Percentiles rank a stretch among this genome's conserved stretches.
Evolutionary conservation across 495 filamentous ascomycete genomes (phyloP).

Genomic region (Hypoxylon fragiforme): DNA sequence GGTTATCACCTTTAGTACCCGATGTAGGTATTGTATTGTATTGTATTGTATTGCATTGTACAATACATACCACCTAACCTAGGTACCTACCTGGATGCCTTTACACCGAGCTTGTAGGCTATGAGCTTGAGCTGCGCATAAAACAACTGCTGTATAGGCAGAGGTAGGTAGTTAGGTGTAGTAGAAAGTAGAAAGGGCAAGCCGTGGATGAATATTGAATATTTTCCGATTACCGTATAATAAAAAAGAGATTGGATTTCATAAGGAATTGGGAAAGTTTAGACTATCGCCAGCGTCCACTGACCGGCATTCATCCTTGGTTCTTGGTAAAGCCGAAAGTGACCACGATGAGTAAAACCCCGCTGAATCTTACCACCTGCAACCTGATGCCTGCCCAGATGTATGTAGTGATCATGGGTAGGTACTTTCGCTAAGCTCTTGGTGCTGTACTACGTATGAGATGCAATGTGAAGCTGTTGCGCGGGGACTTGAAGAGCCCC

Average conservation of each 20-base stretch:
- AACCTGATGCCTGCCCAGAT: too few species aligned
- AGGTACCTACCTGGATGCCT: too few species aligned
- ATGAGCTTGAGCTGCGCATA: slow-evolving; percentile 3
- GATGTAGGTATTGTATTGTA: too few species aligned
- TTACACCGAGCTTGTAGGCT: too few species aligned
- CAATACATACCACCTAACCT: too few species aligned
- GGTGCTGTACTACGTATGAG: slow-evolving; percentile 6
- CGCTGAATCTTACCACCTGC: slow-evolving; percentile 31
- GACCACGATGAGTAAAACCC: slow-evolving; percentile 29
- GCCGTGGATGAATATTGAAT: too few species aligned
- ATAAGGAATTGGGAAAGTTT: slow-evolving; percentile 22
- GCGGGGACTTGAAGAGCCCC: slow-evolving; percentile 7
- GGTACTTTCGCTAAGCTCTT: slow-evolving; percentile 14
- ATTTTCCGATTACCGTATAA: slow-evolving; percentile 21
- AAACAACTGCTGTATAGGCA: slow-evolving; percentile 13
- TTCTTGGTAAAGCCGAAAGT: slow-evolving; percentile 31
- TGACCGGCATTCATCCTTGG: slow-evolving; percentile 28
- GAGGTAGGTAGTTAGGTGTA: too few species aligned
- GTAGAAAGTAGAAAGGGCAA: too few species aligned
- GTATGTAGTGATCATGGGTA: background rate
- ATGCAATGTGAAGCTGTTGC: slow-evolving; percentile 11
- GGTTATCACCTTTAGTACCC: slow-evolving; percentile 1
- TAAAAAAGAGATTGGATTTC: slow-evolving; percentile 19
- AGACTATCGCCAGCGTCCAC: slow-evolving; percentile 28
- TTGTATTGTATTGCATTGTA: too few species aligned